Base-by-base conservation (phyloP, 352 stramenopile genomes). In the Pythium phragmitis region DNA sequence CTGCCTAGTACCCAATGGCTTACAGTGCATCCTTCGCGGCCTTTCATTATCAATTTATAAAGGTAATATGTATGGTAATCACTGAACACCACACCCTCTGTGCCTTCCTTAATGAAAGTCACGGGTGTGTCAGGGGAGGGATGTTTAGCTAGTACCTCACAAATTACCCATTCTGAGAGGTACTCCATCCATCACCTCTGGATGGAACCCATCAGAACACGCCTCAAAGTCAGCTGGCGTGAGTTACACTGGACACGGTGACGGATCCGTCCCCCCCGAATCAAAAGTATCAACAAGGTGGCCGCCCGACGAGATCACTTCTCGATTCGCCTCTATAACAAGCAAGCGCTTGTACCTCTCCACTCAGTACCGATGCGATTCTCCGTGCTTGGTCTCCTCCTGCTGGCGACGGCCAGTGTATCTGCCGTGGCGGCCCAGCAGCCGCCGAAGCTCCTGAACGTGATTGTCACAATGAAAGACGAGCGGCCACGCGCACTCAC, bases 401-500 rank as follows among this genome's bases (percentile, higher is more conserved):
- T 69, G 14, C 55, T 69, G 4, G 54, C 56, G 26, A 13, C 42
- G 19, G 21, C 42, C 14, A 28, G 5, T 12, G 37, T 16, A 37
- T 21, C 41, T 7, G 30, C 14, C 17, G 50, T 52, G 9, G 30
- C 46, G 19, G 11, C 34, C 16, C n/a, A 17, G 50, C 7, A 42
- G 16, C 16, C 14, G 36, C 50, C 53, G 19, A 28, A 11, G 23
- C 49, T 49, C 33, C 7, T 67, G n/a, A 79, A 62, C 33, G 65
- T 82, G 47, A 70, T 82, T 21, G 57, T 82, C 16, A 65, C 69
- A 9, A 66, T 82, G 60, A 72, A 72, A 37, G 63, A 75, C 13
- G 42, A 49, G 14, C 53, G 69, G 4, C 72, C 72, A 0, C 43
- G 54, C 17, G 60, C 65, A n/a, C 47, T 78, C 12, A 48, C 72